Evolutionary conservation across 2,329 filamentous ascomycete genomes (phyloP).

Genomic region (Eutypella sp.): DNA sequence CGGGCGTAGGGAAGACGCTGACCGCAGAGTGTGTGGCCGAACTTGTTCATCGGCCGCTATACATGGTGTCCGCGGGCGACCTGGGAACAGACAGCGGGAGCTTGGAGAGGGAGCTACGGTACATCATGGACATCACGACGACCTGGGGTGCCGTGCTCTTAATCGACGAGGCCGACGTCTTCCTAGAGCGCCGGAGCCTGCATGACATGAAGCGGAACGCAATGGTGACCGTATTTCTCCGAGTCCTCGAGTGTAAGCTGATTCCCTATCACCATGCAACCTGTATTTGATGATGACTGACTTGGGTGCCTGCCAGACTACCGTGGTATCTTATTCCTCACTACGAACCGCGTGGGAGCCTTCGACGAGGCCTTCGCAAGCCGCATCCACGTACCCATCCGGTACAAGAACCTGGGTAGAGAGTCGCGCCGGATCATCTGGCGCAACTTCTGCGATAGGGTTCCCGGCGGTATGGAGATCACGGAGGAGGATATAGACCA

Average conservation of each 20-base stretch:
- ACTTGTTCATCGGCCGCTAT: background rate
- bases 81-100: slow-evolving; percentile 22
- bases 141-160: slow-evolving; percentile 34
- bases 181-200: slow-evolving; percentile 30
- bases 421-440: slow-evolving; percentile 14
- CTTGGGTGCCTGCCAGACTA: slow-evolving; percentile 7
- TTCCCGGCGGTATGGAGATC: slow-evolving; percentile 15
- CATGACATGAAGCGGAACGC: slow-evolving; percentile 14
- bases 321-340: slow-evolving; percentile 19
- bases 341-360: slow-evolving; percentile 16
- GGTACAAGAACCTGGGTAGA: slow-evolving; percentile 13
- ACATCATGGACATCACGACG: slow-evolving; percentile 35
- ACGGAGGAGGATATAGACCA: slow-evolving; percentile 16
- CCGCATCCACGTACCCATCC: slow-evolving; percentile 19
- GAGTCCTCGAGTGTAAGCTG: slow-evolving; percentile 14
- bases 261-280: background rate
- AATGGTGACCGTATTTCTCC: slow-evolving; percentile 19
- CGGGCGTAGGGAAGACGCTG: slow-evolving; percentile 14
- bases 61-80: slow-evolving; percentile 8
- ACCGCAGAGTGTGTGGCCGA: background rate
- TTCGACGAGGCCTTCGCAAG: slow-evolving; percentile 20
- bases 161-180: slow-evolving; percentile 29
- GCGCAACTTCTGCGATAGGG: slow-evolving; percentile 17
- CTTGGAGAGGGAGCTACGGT: slow-evolving; percentile 17
- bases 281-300: background rate